phyloP scores from a whole-genome alignment of 768 basidiomycete genomes.

The Dendrothele bispora region DNA sequence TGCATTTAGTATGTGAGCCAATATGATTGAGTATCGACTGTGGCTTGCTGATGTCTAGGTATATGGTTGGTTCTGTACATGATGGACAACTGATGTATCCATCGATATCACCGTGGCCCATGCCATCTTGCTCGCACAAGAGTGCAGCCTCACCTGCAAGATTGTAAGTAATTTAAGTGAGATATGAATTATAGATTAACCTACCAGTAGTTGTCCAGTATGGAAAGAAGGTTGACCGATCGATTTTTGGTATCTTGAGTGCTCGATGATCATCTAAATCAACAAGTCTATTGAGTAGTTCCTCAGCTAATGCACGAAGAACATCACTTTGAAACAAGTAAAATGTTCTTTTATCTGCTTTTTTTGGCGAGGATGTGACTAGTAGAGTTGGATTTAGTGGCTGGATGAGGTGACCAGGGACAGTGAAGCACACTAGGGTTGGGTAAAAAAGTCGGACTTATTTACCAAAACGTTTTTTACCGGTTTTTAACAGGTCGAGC shows the following conservation, averaged over 20 bases:
- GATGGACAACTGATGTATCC: slow-evolving; percentile 10
- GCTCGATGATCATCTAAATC: too few species aligned
- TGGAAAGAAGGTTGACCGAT: neutral
- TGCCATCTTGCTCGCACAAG: neutral
- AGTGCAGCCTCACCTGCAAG: too few species aligned
- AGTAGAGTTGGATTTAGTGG: slow-evolving; percentile 24
- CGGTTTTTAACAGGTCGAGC: too few species aligned
- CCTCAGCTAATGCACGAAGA: slow-evolving; percentile 19
- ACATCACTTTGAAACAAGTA: slow-evolving; percentile 24
- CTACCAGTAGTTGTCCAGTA: slow-evolving; percentile 12
- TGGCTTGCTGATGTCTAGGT: slow-evolving; percentile 16
- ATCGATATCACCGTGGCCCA: neutral
- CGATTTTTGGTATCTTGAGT: too few species aligned
- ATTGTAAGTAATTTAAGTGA: too few species aligned
- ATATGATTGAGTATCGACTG: slow-evolving; percentile 25
- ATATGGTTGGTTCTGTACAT: slow-evolving; percentile 9
- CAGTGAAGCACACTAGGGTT: slow-evolving; percentile 4
- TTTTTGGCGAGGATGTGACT: slow-evolving; percentile 14
- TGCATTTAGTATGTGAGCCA: slow-evolving; percentile 24
- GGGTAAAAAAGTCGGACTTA: too few species aligned
- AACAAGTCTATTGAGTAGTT: slow-evolving; percentile 18
- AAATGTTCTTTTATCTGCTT: slow-evolving; percentile 6
- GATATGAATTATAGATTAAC: too few species aligned
- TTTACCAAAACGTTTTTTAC: too few species aligned
- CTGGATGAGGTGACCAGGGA: slow-evolving; percentile 21